Base-by-base conservation (phyloP, 257 asterid genomes). In the Henckelia pumila region DNA sequence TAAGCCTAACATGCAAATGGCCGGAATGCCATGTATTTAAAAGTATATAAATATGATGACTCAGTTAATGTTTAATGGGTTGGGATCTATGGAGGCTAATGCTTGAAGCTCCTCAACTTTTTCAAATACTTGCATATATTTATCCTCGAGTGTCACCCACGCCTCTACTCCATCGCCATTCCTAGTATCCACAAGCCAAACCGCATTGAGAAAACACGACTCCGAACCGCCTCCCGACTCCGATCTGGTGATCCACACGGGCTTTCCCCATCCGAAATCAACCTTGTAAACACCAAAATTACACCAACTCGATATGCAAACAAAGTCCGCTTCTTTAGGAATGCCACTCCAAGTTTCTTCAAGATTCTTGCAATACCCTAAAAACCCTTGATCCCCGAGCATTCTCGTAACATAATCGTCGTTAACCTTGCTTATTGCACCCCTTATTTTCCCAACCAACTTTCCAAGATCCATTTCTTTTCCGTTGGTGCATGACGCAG, bases 221-320 rank as follows among this genome's bases (percentile, higher is more conserved):
- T 26, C 84, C 22, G 30, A 69, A 0, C 72, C 76, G 55, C 76
- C 76, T 11, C 79, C 81, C 0, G 72, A 81, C 3, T 77, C 87
- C 1, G 84, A 77, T 63, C 77, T 79, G 0, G 63, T 77, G 3
- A 79, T 67, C 87, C 87, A 79, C 1, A 52, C 62, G 0, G 86
- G 79, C 70, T 25, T 22, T 1, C 86, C 86, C 78, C 71, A 71
- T 59, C 82, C 84, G 6, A 82, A 82, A 70, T 82, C 87, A 6
- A 79, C 49, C 0, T 19, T 60, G 33, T 79, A 82, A 0, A 82
- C 53, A 1, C 85, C 87, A 17, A 82, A 82, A 37, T 79, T 79
- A 52, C 87, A 82, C 87, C 87, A 82, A 57, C 87, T 82, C 61
- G 82, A 72, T 7, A 79, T 69, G 2, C 81, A 75, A 61, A 82